phyloP scores from a whole-genome alignment of 2,329 filamentous ascomycete genomes.

The Malbranchea cinnamomea region DNA sequence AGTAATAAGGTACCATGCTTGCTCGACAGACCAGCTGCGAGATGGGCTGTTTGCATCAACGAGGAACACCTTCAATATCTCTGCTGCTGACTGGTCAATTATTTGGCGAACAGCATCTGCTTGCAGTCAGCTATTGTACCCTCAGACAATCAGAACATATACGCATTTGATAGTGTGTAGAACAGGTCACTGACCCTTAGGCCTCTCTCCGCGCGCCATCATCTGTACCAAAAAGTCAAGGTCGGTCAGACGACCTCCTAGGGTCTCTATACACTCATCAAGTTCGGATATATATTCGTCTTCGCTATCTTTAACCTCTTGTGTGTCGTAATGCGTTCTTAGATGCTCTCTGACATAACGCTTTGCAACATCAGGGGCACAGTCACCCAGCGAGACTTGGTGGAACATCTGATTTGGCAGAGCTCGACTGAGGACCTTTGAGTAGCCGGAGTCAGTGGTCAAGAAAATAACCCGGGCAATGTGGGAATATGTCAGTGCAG shows the following conservation, averaged over 20 bases:
- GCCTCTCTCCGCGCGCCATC: conserved; percentile 73
- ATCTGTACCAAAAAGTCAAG: conserved; percentile 86
- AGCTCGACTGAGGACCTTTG: conserved; percentile 72
- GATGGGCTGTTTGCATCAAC: conserved; percentile 42
- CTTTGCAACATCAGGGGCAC: conserved; percentile 72
- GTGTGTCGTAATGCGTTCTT: conserved; percentile 23
- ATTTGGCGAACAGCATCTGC: conserved; percentile 70
- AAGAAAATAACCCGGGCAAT: conserved; percentile 90
- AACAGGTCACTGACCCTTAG: conserved; percentile 33
- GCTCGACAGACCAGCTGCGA: conserved; percentile 62
- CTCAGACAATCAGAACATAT: neutral
- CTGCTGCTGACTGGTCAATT: conserved; percentile 71
- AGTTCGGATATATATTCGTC: conserved; percentile 50
- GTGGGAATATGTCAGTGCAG: conserved; percentile 68
- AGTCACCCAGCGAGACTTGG: conserved; percentile 71
- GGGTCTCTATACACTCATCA: conserved; percentile 62
- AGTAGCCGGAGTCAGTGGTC: conserved; percentile 76
- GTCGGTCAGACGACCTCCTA: conserved; percentile 89
- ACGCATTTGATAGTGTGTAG: neutral
- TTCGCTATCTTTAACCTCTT: conserved; percentile 23
- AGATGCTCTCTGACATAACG: conserved; percentile 79
- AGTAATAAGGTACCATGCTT: conserved; percentile 83
- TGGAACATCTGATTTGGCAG: conserved; percentile 85
- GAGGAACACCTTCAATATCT: conserved; percentile 88
- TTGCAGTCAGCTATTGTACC: conserved; percentile 11